Evolutionary conservation across 176 grass and related monocot genomes (phyloP).

Genomic region (Oryza coarctata): DNA sequence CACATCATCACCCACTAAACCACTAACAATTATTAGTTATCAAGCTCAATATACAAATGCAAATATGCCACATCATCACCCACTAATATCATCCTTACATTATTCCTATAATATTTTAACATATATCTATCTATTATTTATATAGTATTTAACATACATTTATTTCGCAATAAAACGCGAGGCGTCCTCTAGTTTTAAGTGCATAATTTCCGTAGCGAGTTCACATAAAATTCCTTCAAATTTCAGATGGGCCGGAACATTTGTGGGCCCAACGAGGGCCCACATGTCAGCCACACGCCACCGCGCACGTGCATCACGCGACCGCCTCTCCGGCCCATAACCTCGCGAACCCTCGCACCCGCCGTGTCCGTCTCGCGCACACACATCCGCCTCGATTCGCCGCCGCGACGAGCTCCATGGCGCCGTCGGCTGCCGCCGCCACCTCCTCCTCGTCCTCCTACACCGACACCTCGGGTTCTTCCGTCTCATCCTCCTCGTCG

Average conservation of each 20-base stretch:
- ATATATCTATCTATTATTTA: too few species aligned
- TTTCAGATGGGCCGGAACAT: neutral
- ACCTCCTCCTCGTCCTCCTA: constrained; percentile 6
- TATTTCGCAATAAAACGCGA: too few species aligned
- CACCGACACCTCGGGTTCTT: neutral
- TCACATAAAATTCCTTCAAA: neutral
- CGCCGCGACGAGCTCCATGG: constrained; percentile 39
- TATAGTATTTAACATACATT: too few species aligned
- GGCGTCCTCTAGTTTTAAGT: too few species aligned
- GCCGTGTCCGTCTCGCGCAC: too few species aligned
- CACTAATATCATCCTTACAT: too few species aligned
- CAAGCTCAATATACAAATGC: too few species aligned
- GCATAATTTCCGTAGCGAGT: too few species aligned
- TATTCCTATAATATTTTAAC: too few species aligned
- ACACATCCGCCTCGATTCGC: neutral
- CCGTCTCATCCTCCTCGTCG: constrained; percentile 1
- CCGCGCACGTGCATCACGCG: neutral
- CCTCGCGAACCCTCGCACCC: neutral
- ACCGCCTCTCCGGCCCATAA: neutral
- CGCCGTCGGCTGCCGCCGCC: constrained; percentile 26
- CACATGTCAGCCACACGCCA: neutral
- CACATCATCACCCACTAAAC: too few species aligned
- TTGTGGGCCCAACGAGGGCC: neutral
- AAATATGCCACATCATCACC: too few species aligned
- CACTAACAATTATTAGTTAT: too few species aligned